Conservation (phyloP, 163 green algal genomes). For the Scenedesmus sp. region DNA sequence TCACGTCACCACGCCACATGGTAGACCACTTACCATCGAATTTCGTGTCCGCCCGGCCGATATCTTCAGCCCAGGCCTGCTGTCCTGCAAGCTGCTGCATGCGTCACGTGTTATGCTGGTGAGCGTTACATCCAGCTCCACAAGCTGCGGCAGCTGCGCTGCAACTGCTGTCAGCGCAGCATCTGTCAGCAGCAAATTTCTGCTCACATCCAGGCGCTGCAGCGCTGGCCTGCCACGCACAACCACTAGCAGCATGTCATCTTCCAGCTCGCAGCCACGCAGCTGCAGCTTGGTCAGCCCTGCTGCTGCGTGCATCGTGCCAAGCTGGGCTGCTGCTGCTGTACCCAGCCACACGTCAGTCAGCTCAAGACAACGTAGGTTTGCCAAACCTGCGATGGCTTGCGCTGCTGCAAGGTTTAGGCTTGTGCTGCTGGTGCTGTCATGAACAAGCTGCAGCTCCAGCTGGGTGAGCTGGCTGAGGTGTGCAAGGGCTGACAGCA, state of each 20-base stretch:
- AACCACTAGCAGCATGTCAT: neutral
- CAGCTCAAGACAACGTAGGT: neutral
- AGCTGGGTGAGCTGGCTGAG: neutral
- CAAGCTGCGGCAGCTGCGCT: neutral
- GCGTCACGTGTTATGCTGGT: neutral
- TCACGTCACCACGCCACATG: too few relatives aligned
- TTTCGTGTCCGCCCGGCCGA: too few relatives aligned
- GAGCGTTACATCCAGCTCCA: neutral
- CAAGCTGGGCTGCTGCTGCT: neutral
- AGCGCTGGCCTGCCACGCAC: neutral
- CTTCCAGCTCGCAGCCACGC: neutral
- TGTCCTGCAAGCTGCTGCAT: neutral
- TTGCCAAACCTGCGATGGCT: neutral
- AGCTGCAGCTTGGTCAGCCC: neutral
- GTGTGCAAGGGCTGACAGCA: neutral
- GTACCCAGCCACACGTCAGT: neutral
- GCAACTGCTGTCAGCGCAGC: neutral
- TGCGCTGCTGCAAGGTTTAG: neutral
- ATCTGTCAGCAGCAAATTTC: neutral
- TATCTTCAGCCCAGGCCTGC: neutral
- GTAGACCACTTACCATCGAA: too few relatives aligned
- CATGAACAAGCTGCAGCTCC: neutral
- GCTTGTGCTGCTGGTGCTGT: neutral
- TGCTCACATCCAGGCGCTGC: neutral
- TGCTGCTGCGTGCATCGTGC: neutral